Percentiles rank a stretch among this genome's conserved stretches.
Conservation (phyloP, 257 asterid species). For the Petunia secreta region DNA sequence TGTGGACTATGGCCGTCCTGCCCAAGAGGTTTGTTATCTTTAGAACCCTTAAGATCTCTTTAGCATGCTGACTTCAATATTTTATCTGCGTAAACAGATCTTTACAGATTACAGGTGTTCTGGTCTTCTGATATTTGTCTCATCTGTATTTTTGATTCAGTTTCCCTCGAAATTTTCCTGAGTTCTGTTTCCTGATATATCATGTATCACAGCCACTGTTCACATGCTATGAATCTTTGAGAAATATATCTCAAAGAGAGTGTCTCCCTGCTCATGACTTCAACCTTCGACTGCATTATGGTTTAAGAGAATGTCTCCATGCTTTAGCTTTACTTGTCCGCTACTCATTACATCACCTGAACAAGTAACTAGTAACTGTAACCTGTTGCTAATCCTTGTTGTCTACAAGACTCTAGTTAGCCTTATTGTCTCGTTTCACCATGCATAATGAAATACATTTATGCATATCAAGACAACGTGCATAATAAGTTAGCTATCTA, state of each 20-base stretch:
- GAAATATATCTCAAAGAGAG: neutral
- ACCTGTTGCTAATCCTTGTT: neutral
- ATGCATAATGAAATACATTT: neutral
- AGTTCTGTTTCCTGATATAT: neutral
- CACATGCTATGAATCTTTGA: neutral
- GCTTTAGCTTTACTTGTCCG: neutral
- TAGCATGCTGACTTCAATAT: neutral
- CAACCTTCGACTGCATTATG: neutral
- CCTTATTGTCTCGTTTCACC: conserved; percentile 3
- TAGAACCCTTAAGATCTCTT: neutral
- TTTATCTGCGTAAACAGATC: neutral
- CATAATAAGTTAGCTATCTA: neutral
- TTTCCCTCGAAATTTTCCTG: conserved; percentile 2
- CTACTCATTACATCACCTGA: neutral
- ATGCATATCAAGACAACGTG: neutral
- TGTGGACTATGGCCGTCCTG: conserved; percentile 91
- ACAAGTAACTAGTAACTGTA: neutral
- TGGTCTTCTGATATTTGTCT: conserved; percentile 16
- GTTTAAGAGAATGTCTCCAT: neutral
- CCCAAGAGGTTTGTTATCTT: conserved; percentile 69
- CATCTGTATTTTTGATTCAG: neutral
- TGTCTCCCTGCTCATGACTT: neutral
- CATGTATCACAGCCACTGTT: neutral
- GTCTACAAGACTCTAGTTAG: neutral
- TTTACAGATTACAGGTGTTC: neutral